Percentiles rank a stretch among this genome's conserved stretches.
Evolutionary conservation across 2,329 filamentous ascomycete species (phyloP).

Genomic region (Fusarium luffae): DNA sequence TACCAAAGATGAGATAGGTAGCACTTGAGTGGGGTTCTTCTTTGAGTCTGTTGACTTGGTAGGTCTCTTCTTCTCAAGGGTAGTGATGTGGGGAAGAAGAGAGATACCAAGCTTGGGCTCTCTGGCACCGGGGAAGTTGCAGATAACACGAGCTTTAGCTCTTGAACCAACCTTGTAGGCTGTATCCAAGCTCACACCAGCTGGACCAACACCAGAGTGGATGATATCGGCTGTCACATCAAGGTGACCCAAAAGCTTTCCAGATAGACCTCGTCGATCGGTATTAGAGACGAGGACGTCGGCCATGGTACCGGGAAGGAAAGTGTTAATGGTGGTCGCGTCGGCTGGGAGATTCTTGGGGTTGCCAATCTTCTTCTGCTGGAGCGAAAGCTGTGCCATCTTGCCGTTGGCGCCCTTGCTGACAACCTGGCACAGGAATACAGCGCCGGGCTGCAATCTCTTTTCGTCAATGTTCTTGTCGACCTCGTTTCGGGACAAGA

Average conservation of each 20-base stretch:
- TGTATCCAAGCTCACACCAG: conserved; percentile 75
- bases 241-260: conserved; percentile 91
- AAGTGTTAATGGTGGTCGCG: conserved; percentile 88
- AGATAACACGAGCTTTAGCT: conserved; percentile 86
- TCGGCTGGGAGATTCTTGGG: conserved; percentile 73
- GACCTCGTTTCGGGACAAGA: conserved; percentile 86
- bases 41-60: conserved; percentile 51
- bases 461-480: conserved; percentile 72
- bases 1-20: conserved; percentile 79
- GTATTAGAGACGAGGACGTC: conserved; percentile 85
- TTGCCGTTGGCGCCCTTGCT: conserved; percentile 81
- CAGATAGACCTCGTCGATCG: conserved; percentile 77
- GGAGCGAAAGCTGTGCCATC: conserved; percentile 85
- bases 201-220: conserved; percentile 82
- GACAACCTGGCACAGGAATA: conserved; percentile 84
- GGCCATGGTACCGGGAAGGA: conserved; percentile 90
- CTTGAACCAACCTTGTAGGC: conserved; percentile 87
- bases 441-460: conserved; percentile 81
- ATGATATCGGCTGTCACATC: conserved; percentile 91
- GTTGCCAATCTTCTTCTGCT: conserved; percentile 75
- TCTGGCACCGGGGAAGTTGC: conserved; percentile 83
- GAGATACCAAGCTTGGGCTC: conserved; percentile 89
- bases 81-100: conserved; percentile 83
- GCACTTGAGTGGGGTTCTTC: conserved; percentile 64
- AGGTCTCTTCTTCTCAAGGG: conserved; percentile 63